These are phyloP conservation scores for Jaltomata sinuosa DNA, from an alignment of 257 asterid genomes.

Conservation along the genomic window DNA sequence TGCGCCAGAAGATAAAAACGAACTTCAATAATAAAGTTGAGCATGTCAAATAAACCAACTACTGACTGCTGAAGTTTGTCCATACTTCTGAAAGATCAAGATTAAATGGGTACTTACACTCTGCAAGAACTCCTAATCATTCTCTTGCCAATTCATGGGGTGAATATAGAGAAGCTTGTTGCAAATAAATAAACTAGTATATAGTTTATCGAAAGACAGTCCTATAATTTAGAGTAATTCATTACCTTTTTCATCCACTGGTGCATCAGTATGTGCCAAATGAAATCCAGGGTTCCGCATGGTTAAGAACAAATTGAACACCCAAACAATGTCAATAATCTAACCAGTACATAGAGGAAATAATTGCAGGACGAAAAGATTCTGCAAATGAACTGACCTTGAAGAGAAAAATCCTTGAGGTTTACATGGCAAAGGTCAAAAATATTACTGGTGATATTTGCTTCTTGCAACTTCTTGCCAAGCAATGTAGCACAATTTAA, in stretches of 20 bases:
- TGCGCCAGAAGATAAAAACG: background rate
- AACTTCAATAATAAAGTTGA: background rate
- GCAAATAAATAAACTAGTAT: background rate
- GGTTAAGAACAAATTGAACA: background rate
- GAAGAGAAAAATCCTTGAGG: slow-evolving; percentile 27
- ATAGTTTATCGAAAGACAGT: background rate
- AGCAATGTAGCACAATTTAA: slow-evolving; percentile 19
- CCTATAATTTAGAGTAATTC: background rate
- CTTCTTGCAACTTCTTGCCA: slow-evolving; percentile 14
- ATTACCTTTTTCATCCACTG: slow-evolving; percentile 26
- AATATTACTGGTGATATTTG: slow-evolving; percentile 4
- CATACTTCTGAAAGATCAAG: background rate
- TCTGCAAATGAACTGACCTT: slow-evolving; percentile 9
- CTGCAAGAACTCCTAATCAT: too few species aligned
- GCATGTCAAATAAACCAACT: background rate
- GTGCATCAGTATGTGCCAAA: background rate
- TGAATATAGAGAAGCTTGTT: background rate
- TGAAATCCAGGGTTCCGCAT: background rate
- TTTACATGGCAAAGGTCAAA: slow-evolving; percentile 15
- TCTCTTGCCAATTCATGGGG: background rate
- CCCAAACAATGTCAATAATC: background rate
- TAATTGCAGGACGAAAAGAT: background rate
- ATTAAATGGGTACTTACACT: too few species aligned
- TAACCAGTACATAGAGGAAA: background rate
- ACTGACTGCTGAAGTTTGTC: background rate